Base-by-base conservation (phyloP, 108 stramenopile genomes). In the Stephanodiscus triporus region DNA sequence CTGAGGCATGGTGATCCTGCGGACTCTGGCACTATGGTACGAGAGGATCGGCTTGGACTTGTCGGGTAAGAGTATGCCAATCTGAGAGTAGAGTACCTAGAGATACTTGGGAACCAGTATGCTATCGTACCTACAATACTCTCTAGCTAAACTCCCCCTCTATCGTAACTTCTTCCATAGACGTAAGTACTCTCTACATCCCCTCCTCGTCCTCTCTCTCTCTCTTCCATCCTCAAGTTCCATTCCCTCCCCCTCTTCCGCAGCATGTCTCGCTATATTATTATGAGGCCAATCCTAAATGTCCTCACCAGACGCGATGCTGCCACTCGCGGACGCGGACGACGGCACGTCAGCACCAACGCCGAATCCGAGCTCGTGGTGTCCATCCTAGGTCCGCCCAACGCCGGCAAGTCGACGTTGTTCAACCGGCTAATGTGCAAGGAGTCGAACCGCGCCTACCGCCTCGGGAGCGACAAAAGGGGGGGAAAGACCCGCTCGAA, bases 361-460 rank as follows among this genome's bases (percentile, higher is more conserved):
- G 55, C 60, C 26, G 70, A 74, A 47, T 54, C 54, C 26, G 79
- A 80, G 16, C 48, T 86, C 38, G 55, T 76, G 29, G 95, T 95
- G 5, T 84, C 91, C 47, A 87, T 95, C 59, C 60, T 96, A 10
- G 95, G 95, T 6, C 95, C 95, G 69, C 95, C 95, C 24, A 96
- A 96, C 60, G 95, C 95, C n/a, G 95, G 76, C 32, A 96, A 96
- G 73, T 86, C 85, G 7, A 96, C 95, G 6, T 73, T 96, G 10
- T 96, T 92, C 86, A 96, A 96, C 80, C 72, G 92, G 42, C 62
- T 95, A 19, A 85, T 92, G 81, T 89, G 90, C 75, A 92, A 91
- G 72, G 87, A 84, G 72, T 30, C 76, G 7, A 92, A 95, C 66
- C 67, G 75, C 38, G 70, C 89, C 6, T 91, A 92, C 63, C 36